These are phyloP conservation scores for Aspergillus pseudonomiae DNA, from an alignment of 2,329 filamentous ascomycete genomes.

Conservation along the genomic window DNA sequence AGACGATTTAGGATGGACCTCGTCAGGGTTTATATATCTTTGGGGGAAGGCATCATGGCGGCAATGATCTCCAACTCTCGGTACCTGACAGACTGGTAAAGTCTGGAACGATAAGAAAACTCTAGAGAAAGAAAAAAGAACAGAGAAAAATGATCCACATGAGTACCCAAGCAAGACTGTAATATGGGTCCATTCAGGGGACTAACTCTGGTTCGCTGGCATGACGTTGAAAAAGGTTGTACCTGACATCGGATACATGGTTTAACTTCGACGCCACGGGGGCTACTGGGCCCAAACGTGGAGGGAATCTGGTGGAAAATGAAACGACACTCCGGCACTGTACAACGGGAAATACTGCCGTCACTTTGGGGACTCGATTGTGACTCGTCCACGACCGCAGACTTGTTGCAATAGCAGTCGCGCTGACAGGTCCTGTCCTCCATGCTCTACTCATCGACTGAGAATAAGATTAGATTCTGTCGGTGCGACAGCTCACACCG, in stretches of 20 bases:
- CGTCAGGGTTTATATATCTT: slow-evolving; percentile 12
- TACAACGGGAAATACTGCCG: not conserved
- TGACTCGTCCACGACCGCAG: not conserved
- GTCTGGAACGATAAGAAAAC: not conserved
- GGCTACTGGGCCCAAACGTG: not conserved
- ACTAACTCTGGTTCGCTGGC: not conserved
- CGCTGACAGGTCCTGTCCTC: too few species aligned
- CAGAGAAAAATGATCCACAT: not conserved
- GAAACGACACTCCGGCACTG: not conserved
- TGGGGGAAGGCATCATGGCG: not conserved
- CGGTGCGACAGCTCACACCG: not conserved
- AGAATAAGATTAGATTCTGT: not conserved
- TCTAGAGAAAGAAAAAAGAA: not conserved
- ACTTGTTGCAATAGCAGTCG: not conserved
- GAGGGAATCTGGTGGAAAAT: not conserved
- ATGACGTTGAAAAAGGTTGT: not conserved
- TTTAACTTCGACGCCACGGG: not conserved
- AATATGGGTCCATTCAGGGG: not conserved
- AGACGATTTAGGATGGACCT: not conserved
- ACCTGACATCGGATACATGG: not conserved
- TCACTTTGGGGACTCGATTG: not conserved
- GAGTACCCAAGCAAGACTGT: not conserved
- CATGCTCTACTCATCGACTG: not conserved
- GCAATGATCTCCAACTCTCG: not conserved
- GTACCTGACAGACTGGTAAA: not conserved